Conservation (phyloP, 768 basidiomycete species). For the Leccinum longicurvipes region DNA sequence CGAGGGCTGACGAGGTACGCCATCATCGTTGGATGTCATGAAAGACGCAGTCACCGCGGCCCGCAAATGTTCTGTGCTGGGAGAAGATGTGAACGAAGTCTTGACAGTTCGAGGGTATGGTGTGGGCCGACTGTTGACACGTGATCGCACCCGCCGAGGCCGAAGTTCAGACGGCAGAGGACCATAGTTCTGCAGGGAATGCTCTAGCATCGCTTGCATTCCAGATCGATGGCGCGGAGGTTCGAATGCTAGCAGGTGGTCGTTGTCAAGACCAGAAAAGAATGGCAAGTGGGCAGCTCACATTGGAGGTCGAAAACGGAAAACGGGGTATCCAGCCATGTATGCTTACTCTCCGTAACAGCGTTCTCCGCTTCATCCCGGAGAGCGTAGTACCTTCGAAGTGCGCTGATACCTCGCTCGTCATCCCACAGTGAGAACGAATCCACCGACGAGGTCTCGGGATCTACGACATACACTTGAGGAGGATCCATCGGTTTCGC, state of each 20-base stretch:
- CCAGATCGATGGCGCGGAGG: slow-evolving; percentile 61
- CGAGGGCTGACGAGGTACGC: slow-evolving; percentile 9
- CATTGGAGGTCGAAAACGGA: slow-evolving; percentile 72
- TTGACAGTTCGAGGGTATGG: slow-evolving; percentile 64
- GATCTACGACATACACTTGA: slow-evolving; percentile 54
- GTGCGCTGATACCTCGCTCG: slow-evolving; percentile 58
- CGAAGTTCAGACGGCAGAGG: slow-evolving; percentile 74
- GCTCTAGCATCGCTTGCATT: slow-evolving; percentile 71
- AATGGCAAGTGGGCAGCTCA: slow-evolving; percentile 35
- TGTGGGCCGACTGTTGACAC: slow-evolving; percentile 68
- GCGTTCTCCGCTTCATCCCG: slow-evolving; percentile 64
- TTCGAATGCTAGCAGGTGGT: slow-evolving; percentile 53
- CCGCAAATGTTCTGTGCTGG: slow-evolving; percentile 35
- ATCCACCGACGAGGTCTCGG: slow-evolving; percentile 48
- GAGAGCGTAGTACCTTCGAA: slow-evolving; percentile 68
- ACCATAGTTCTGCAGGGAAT: slow-evolving; percentile 67
- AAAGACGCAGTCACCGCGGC: slow-evolving; percentile 22
- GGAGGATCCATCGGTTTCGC: slow-evolving; percentile 26
- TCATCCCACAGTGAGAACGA: slow-evolving; percentile 58
- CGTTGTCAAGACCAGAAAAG: not conserved
- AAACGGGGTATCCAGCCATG: slow-evolving; percentile 71
- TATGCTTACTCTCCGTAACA: slow-evolving; percentile 60
- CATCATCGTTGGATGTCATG: slow-evolving; percentile 16
- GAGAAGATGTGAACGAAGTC: slow-evolving; percentile 39
- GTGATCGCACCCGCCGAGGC: slow-evolving; percentile 57